Base-by-base conservation (phyloP, 163 green algal genomes). In the Chlamydomonas reinhardtii region DNA sequence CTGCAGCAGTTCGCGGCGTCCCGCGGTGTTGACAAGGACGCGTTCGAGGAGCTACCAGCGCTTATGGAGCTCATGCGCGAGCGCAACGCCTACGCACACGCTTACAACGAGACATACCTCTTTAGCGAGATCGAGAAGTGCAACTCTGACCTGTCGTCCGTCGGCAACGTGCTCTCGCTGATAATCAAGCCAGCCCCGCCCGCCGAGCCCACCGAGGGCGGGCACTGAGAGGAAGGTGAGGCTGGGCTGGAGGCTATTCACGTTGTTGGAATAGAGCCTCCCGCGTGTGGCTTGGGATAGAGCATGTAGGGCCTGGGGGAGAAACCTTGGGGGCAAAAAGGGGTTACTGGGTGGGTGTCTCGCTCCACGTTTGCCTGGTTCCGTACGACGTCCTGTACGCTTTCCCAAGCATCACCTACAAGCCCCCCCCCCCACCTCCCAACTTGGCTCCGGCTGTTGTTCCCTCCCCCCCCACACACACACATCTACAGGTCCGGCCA, bases 111-210 rank as follows among this genome's bases (percentile, higher is more conserved):
- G 65, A 37, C n/a, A 20, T 72, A 72, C 65, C n/a, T 72, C 65
- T 5, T 72, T 72, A 37, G 65, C n/a, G 65, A 72, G 19, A 37
- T 72, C 14, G n/a, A 43, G 65, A 37, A 72, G 29, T n/a, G 65
- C n/a, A 72, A 72, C n/a, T 37, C n/a, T n/a, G 65, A 72, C 65
- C 65, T 72, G 65, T 72, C 65, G 65, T 73, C 66, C 66, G 29
- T 27, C 31, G 48, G 66, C 66, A 39, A 43, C 66, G 66, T 48
- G 31, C 66, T 73, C 2, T 12, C n/a, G 66, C 66, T 73, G 31
- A n/a, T 73, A 8, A 39, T 43, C 1, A 34, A 70, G 2, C 31
- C 14, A 16, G 14, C 66, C 31, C 15, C 9, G 64, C 64, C 29
- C 29, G 31, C 25, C n/a, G n/a, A 72, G 65, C 66, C 31, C 31